Base-by-base conservation (phyloP, 306 rosid genomes). In the Malus sieversii region DNA sequence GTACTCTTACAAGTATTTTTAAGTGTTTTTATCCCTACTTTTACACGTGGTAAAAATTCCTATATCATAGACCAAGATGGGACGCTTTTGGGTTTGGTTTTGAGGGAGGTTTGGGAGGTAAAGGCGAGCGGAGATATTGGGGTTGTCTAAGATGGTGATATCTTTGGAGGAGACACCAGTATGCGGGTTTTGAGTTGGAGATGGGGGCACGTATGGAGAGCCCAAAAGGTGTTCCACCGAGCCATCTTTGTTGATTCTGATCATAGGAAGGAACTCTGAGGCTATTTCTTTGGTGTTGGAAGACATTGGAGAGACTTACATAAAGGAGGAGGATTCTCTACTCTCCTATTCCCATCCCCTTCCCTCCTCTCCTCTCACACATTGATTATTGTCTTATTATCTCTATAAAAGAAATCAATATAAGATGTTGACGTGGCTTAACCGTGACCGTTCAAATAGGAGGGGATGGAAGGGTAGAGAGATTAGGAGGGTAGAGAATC, bases 81-180 rank as follows among this genome's bases (percentile, higher is more conserved):
- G 89, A 5, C 86, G 32, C 68, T 66, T 86, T 8, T 73, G 70
- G 35, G 1, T 55, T 10, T 66, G 66, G 69, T 59, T 45, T 27
- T n/a, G 10, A 44, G 73, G 32, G 5, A 63, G 53, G 38, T 74
- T 77, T 14, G 86, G 90, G 61, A 88, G 87, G 80, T 78, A 86
- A 14, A 86, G 70, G 0, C 87, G 81, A 70, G 88, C 85, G 0
- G 88, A 84, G 52, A 88, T 48, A 10, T 66, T 6, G 68, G 90
- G 87, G 73, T 79, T 63, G 15, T 64, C 12, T 59, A 85, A 82
- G 52, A 88, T 76, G 71, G 27, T 20, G 0, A 84, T 40, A 74
- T 88, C 92, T 73, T 87, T 86, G 40, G 90, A 86, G 5, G 90
- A 82, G 44, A 86, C 79, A 11, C 77, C 59, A 10, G 89, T 82